Evolutionary conservation across 495 filamentous ascomycete species (phyloP), one percentile per base, ranked within the genome.

Genomic region (Penicillium malachiteum): DNA sequence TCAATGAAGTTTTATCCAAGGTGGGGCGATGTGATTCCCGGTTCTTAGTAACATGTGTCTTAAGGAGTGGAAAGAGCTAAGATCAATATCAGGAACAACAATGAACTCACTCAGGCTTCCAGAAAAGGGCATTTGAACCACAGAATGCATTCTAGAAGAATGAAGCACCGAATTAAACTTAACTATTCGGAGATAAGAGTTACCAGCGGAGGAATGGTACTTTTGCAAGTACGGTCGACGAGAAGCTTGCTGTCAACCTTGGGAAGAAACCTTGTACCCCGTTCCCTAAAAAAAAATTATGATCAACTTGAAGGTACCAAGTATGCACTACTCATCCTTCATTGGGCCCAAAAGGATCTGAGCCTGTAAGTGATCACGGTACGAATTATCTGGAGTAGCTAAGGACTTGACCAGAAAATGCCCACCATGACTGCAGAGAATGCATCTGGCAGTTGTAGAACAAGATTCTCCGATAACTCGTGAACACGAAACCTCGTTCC

Each of bases 401-500:
- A 13, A 2, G 1, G 7, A 13, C 1, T 37, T 37, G 34, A 7
- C 34, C 34, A 37, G 1, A 2, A 7, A 37, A 37, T 10, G 12
- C 12, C 34, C 5, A 10, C 34, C 34, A 37, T 37, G 34, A 13
- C 34, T 37, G 34, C 34, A 37, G 34, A 21, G 6, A 21, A 13
- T 41, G 42, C 17, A 44, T 44, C 6, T 44, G 42, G n/a, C 39
- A 41, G 7, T 10, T 32, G 43, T 31, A 32, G 26, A 46, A 46
- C 43, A 10, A 11, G 30, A 13, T 37, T 11, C 2, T 41, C 35
- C 17, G 34, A 17, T 14, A 14, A 5, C 4, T 12, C 8, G 17
- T 40, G 18, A 40, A 18, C 17, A 40, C 33, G 7, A 42, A 54
- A 34, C 38, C 44, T 58, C 35, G 39, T 58, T 49, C 59, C 43